Evolutionary conservation across 2,329 filamentous ascomycete species (phyloP).

Genomic region (Botryotinia narcissicola): DNA sequence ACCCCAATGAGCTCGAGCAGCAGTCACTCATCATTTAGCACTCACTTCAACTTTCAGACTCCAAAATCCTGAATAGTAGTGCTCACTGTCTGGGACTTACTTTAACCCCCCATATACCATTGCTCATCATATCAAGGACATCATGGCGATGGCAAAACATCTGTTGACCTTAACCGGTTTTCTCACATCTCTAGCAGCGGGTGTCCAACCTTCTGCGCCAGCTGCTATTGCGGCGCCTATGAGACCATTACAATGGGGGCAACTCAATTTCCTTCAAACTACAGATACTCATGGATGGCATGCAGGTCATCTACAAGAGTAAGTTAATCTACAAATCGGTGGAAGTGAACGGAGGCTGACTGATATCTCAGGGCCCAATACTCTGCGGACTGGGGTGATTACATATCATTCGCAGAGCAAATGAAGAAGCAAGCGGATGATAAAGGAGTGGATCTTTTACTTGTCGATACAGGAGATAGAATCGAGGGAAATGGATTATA

Average conservation of each 20-base stretch:
- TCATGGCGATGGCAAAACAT: conserved; percentile 23
- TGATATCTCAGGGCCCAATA: conserved; percentile 67
- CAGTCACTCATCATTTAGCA: neutral
- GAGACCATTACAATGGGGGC: conserved; percentile 83
- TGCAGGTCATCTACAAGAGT: conserved; percentile 89
- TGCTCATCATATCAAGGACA: neutral
- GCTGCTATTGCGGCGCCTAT: conserved; percentile 75
- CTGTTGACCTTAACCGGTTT: conserved; percentile 28
- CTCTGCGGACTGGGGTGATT: conserved; percentile 96
- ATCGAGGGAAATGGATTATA: conserved; percentile 95
- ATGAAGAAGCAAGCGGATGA: conserved; percentile 76
- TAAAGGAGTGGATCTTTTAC: conserved; percentile 76
- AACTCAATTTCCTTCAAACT: conserved; percentile 95
- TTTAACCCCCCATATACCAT: neutral
- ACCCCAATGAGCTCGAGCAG: neutral
- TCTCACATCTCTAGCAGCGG: conserved; percentile 35
- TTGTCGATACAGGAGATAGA: conserved; percentile 93
- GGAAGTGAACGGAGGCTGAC: conserved; percentile 22
- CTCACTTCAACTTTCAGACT: neutral
- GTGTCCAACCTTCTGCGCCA: conserved; percentile 77
- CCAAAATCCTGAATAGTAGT: neutral
- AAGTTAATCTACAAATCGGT: conserved; percentile 34
- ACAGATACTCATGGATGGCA: conserved; percentile 97
- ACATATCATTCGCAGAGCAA: conserved; percentile 85
- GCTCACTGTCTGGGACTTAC: neutral